Percentiles rank a stretch among this genome's conserved stretches.
Evolutionary conservation across 192 early-diverging fungal genomes (phyloP).

Genomic region (Entomortierella lignicola): DNA sequence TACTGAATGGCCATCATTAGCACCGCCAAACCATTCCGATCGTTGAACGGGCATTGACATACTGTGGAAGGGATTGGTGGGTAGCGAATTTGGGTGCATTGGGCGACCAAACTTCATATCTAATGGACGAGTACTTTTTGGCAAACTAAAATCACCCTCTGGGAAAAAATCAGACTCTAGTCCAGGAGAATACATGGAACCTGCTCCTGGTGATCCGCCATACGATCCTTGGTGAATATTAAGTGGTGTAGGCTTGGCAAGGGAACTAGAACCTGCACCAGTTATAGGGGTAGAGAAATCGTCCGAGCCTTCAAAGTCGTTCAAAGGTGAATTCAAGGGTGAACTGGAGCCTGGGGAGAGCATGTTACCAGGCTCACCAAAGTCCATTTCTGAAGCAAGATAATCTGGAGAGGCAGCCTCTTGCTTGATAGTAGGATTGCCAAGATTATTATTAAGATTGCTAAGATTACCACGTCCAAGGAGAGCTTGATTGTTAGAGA

Average conservation of each 20-base stretch:
- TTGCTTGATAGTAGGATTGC: slow-evolving; percentile 46
- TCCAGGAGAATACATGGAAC: slow-evolving; percentile 48
- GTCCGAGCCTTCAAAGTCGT: slow-evolving; percentile 50
- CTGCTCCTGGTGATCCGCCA: slow-evolving; percentile 49
- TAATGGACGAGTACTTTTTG: slow-evolving; percentile 25
- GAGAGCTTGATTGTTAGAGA: slow-evolving; percentile 10
- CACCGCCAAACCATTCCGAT: slow-evolving; percentile 46
- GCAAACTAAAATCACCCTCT: slow-evolving; percentile 50
- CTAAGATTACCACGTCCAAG: slow-evolving; percentile 21
- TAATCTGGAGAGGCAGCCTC: slow-evolving; percentile 53
- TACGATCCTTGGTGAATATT: slow-evolving; percentile 39
- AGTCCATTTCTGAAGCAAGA: slow-evolving; percentile 50
- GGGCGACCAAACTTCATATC: slow-evolving; percentile 53
- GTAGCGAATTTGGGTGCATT: slow-evolving; percentile 37
- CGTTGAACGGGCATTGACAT: slow-evolving; percentile 51
- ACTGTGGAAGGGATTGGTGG: slow-evolving; percentile 35
- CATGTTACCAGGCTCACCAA: slow-evolving; percentile 47
- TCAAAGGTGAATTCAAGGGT: slow-evolving; percentile 47
- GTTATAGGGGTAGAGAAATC: slow-evolving; percentile 27
- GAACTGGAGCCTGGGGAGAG: slow-evolving; percentile 54
- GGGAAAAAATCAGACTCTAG: slow-evolving; percentile 48
- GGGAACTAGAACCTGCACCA: background rate
- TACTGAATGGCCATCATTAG: slow-evolving; percentile 32
- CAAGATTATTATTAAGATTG: slow-evolving; percentile 29
- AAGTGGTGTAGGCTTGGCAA: slow-evolving; percentile 37